phyloP scores from a whole-genome alignment of 2,329 filamentous ascomycete species.

The Diaporthe vexans region DNA sequence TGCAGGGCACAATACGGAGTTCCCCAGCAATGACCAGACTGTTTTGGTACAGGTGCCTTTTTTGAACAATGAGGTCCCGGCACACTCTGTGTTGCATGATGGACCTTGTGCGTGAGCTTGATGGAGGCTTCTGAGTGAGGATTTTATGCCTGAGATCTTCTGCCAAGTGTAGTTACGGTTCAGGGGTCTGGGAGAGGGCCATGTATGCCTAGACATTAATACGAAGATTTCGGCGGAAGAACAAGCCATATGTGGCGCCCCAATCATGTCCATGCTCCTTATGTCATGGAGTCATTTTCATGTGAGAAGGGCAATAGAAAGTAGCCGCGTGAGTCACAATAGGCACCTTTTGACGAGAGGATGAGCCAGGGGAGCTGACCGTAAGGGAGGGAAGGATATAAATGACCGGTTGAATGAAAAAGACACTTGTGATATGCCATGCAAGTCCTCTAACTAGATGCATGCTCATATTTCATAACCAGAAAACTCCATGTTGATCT shows the following conservation, averaged over 20 bases:
- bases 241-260: not conserved
- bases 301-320: not conserved
- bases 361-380: not conserved
- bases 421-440: no score
- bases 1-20: conserved; percentile 52
- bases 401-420: not conserved
- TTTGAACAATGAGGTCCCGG: conserved; percentile 45
- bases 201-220: not conserved
- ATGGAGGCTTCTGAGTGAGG: not conserved
- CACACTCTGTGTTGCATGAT: conserved; percentile 49
- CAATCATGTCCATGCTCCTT: not conserved
- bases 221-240: not conserved
- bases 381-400: no score
- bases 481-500: not conserved
- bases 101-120: conserved; percentile 45
- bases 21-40: conserved; percentile 52
- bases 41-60: conserved; percentile 52
- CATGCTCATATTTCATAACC: no score
- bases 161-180: not conserved
- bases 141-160: not conserved
- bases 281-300: no score
- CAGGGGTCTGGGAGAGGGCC: not conserved
- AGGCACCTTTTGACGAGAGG: not conserved
- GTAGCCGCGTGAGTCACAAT: not conserved
- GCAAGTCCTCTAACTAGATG: no score